Conservation (phyloP, 495 filamentous ascomycete genomes). For the Neurospora sublineolata region DNA sequence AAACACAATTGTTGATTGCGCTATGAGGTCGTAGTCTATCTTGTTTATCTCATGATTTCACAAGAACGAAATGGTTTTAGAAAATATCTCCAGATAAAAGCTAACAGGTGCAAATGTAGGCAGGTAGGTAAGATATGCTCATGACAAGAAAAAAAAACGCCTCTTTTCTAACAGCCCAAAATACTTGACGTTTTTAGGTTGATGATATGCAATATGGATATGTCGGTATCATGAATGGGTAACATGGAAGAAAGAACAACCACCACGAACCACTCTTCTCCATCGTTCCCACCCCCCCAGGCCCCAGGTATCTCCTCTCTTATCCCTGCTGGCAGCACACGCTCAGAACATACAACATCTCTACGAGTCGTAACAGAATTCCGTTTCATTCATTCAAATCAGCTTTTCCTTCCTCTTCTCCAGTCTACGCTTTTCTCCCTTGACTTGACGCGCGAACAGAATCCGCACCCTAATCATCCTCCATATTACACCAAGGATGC, state of each 20-base stretch:
- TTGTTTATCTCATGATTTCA: no score
- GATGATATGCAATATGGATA: neutral
- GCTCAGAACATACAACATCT: neutral
- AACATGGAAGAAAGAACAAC: neutral
- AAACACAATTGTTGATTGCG: no score
- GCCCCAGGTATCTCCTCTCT: neutral
- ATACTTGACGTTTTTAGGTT: neutral
- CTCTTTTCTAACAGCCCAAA: neutral
- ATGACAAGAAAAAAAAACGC: neutral
- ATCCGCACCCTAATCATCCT: neutral
- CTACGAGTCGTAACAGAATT: neutral
- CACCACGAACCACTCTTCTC: neutral
- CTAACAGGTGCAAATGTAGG: neutral
- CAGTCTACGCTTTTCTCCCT: neutral
- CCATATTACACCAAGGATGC: slow-evolving; percentile 62
- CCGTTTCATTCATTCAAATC: neutral
- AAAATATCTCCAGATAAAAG: neutral
- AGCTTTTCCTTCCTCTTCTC: neutral
- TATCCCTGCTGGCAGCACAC: neutral
- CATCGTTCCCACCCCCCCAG: neutral
- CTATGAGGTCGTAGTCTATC: no score
- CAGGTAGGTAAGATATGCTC: neutral
- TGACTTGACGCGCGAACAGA: neutral
- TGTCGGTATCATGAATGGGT: neutral
- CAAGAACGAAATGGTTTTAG: neutral